These are phyloP conservation scores for Tuber melanosporum DNA, from an alignment of 495 filamentous ascomycete genomes.

Conservation along the genomic window DNA sequence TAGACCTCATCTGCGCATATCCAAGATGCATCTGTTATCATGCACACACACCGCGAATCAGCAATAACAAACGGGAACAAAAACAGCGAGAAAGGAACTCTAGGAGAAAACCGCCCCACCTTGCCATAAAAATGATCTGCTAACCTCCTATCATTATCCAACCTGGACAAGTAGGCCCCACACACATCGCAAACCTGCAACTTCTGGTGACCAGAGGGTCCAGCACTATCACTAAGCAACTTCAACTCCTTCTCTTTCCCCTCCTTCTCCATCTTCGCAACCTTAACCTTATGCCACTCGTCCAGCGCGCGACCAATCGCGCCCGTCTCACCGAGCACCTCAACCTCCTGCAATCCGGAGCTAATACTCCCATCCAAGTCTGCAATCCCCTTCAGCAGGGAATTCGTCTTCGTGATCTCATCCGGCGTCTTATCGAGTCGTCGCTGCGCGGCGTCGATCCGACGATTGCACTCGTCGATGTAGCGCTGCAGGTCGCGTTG, in stretches of 20 bases:
- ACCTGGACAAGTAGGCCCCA: slow-evolving; percentile 78
- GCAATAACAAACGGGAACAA: neutral
- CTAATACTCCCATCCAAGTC: slow-evolving; percentile 75
- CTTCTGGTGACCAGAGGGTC: slow-evolving; percentile 92
- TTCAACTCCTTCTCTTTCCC: slow-evolving; percentile 86
- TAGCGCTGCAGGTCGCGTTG: slow-evolving; percentile 89
- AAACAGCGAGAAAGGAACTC: neutral
- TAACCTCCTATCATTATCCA: slow-evolving; percentile 89
- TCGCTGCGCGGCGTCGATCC: slow-evolving; percentile 84
- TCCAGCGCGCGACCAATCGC: slow-evolving; percentile 72
- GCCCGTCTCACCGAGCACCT: slow-evolving; percentile 74
- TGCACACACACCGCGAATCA: neutral
- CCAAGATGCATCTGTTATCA: slow-evolving; percentile 77
- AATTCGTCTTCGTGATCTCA: slow-evolving; percentile 95
- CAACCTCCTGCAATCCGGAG: slow-evolving; percentile 74
- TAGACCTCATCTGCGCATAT: slow-evolving; percentile 95
- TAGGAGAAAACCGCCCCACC: slow-evolving; percentile 13
- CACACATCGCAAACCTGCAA: slow-evolving; percentile 98
- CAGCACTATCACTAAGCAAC: slow-evolving; percentile 80
- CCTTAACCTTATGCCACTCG: slow-evolving; percentile 76
- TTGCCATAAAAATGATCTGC: slow-evolving; percentile 99
- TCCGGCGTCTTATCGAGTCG: slow-evolving; percentile 95
- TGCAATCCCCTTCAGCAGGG: slow-evolving; percentile 78
- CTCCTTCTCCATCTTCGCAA: slow-evolving; percentile 72
- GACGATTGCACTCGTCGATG: slow-evolving; percentile 91